phyloP scores from a whole-genome alignment of 2,329 filamentous ascomycete species.

The Aschersonia sp. region DNA sequence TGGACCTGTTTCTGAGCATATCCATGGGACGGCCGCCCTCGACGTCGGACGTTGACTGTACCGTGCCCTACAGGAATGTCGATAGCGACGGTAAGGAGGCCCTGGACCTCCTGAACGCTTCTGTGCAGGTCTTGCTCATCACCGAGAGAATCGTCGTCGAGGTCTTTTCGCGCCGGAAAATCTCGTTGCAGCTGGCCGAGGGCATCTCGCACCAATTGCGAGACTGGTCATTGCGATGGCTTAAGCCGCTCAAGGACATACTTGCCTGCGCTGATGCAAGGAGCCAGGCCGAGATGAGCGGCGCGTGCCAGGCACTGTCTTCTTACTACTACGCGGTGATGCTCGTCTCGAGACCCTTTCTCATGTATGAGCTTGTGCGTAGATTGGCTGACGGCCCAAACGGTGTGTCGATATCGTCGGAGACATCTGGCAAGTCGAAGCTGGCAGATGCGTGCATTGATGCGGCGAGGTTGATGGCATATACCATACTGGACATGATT shows the following conservation, averaged over 20 bases:
- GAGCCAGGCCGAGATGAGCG: constrained; percentile 19
- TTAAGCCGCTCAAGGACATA: constrained; percentile 26
- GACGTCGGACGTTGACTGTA: constrained; percentile 39
- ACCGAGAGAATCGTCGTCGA: constrained; percentile 34
- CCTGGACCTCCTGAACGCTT: constrained; percentile 33
- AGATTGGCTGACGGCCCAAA: constrained; percentile 24
- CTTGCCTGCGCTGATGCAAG: constrained; percentile 11
- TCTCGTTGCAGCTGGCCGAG: constrained; percentile 36
- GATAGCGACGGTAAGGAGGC: constrained; percentile 22
- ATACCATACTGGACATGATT: constrained; percentile 29
- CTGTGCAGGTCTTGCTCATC: constrained; percentile 36
- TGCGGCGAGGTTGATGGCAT: constrained; percentile 37
- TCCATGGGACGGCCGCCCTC: constrained; percentile 40
- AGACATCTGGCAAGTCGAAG: constrained; percentile 27
- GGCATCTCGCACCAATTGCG: constrained; percentile 36
- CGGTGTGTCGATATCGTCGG: constrained; percentile 6
- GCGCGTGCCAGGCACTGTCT: constrained; percentile 34
- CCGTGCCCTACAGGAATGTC: constrained; percentile 27
- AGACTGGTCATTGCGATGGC: constrained; percentile 35
- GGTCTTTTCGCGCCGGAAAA: constrained; percentile 37
- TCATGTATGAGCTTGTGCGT: constrained; percentile 38
- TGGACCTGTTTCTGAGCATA: constrained; percentile 37
- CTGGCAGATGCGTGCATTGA: constrained; percentile 41
- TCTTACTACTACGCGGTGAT: constrained; percentile 45
- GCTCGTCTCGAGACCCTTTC: constrained; percentile 37